These are phyloP conservation scores for Stenocarpella maydis DNA, from an alignment of 2,329 filamentous ascomycete genomes.

Conservation along the genomic window DNA sequence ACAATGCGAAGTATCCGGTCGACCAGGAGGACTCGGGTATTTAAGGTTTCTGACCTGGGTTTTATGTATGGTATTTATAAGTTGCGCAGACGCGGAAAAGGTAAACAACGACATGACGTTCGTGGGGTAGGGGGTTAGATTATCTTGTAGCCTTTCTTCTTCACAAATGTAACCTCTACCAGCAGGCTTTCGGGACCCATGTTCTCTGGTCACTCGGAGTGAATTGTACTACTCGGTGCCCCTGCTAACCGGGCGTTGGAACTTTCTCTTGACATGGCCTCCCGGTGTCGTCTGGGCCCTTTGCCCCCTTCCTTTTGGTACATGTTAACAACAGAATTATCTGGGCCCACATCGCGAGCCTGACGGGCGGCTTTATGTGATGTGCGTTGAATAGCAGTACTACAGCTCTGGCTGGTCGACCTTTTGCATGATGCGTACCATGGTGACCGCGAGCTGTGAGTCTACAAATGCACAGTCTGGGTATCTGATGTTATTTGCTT, in stretches of 20 bases:
- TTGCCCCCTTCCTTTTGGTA: too few species aligned
- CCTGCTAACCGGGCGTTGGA: background rate
- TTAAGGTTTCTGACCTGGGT: too few species aligned
- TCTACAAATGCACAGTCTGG: background rate
- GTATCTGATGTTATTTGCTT: background rate
- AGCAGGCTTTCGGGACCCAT: too few species aligned
- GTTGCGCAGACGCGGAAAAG: background rate
- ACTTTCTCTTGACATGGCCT: background rate
- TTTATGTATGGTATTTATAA: background rate
- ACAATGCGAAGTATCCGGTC: constrained; percentile 23
- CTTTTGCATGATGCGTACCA: too few species aligned
- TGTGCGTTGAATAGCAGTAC: too few species aligned
- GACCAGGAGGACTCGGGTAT: constrained; percentile 35
- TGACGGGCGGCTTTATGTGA: background rate
- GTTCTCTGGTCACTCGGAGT: too few species aligned
- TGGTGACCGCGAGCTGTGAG: background rate
- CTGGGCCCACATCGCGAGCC: too few species aligned
- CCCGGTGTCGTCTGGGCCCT: too few species aligned
- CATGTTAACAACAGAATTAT: background rate
- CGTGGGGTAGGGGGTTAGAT: background rate
- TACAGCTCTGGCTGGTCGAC: too few species aligned
- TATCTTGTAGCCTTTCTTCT: background rate
- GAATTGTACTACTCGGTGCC: background rate
- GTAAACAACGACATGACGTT: background rate
- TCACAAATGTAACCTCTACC: too few species aligned